Evolutionary conservation across 805 yeast genomes (phyloP).

Genomic region (Tetrapisispora taiwanensis): DNA sequence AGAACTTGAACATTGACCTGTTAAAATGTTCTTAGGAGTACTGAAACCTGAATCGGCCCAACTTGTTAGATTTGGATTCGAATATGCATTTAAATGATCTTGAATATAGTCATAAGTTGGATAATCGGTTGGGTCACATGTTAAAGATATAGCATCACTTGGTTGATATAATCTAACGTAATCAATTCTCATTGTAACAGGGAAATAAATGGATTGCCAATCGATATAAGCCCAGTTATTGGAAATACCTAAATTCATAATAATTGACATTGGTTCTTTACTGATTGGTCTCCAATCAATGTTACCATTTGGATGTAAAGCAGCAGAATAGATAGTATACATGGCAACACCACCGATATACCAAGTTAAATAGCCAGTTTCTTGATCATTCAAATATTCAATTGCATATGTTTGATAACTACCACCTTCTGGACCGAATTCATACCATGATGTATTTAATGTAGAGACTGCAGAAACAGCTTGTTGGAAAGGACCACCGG

Average conservation of each 20-base stretch:
- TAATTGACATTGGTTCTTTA: constrained; percentile 86
- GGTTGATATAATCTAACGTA: constrained; percentile 91
- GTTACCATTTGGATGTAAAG: constrained; percentile 87
- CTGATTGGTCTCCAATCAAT: constrained; percentile 72
- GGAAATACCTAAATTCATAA: constrained; percentile 83
- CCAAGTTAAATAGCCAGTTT: constrained; percentile 75
- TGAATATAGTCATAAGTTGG: constrained; percentile 83
- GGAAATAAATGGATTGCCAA: constrained; percentile 76
- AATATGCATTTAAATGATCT: constrained; percentile 58
- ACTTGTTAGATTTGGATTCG: constrained; percentile 54
- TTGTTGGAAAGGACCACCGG: constrained; percentile 92
- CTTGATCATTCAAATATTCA: constrained; percentile 66
- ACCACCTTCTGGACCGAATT: constrained; percentile 42
- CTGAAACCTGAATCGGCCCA: constrained; percentile 72
- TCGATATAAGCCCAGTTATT: constrained; percentile 90
- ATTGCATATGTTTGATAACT: constrained; percentile 65
- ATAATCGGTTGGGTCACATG: constrained; percentile 79
- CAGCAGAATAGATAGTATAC: constrained; percentile 57
- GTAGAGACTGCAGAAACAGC: constrained; percentile 80
- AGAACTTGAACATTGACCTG: constrained; percentile 35
- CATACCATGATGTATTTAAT: constrained; percentile 76
- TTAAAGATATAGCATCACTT: constrained; percentile 41
- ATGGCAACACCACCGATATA: constrained; percentile 75
- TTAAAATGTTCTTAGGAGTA: constrained; percentile 54
- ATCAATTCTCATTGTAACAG: constrained; percentile 66